Percentiles rank a stretch among this genome's conserved stretches.
phyloP scores from a whole-genome alignment of 139 green algal genomes.

The Micractinium conductrix region DNA sequence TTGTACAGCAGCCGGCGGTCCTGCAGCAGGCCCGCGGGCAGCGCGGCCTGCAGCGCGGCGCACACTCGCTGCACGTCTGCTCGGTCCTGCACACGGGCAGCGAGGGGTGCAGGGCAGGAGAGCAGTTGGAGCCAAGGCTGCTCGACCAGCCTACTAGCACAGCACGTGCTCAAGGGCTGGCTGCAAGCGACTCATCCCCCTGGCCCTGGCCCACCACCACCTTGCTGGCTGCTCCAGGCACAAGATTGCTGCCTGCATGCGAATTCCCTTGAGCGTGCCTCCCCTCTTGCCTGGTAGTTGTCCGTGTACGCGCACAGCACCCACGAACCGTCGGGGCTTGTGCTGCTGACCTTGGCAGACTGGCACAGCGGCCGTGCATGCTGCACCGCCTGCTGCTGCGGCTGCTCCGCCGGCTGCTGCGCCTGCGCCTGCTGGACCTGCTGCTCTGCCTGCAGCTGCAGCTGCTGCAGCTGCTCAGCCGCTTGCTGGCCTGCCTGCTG shows the following conservation, averaged over 20 bases:
- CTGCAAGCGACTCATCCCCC: too few relatives aligned
- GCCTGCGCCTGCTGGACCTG: neutral
- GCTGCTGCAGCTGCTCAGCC: too few relatives aligned
- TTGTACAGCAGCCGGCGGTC: conserved; percentile 48
- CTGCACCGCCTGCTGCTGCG: neutral
- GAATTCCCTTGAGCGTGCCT: too few relatives aligned
- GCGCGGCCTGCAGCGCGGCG: neutral
- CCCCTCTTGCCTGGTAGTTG: conserved; percentile 35
- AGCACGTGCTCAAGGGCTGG: too few relatives aligned
- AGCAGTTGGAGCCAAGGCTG: neutral
- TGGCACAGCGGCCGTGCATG: neutral
- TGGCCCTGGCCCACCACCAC: neutral
- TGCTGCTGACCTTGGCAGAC: conserved; percentile 43
- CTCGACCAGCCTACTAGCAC: too few relatives aligned
- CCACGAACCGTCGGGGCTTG: conserved; percentile 11
- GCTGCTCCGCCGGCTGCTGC: neutral
- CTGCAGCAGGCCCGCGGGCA: conserved; percentile 6
- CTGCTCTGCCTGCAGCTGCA: neutral
- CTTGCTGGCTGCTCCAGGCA: too few relatives aligned
- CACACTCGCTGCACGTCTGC: conserved; percentile 23
- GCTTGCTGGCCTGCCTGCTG: neutral
- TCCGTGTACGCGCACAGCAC: conserved; percentile 39
- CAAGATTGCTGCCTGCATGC: too few relatives aligned
- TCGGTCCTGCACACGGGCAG: neutral
- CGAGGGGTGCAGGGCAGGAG: neutral